Evolutionary conservation across 192 early-diverging fungal genomes (phyloP), one percentile per base, ranked within the genome.

Genomic region (Ambispora gerdemannii): DNA sequence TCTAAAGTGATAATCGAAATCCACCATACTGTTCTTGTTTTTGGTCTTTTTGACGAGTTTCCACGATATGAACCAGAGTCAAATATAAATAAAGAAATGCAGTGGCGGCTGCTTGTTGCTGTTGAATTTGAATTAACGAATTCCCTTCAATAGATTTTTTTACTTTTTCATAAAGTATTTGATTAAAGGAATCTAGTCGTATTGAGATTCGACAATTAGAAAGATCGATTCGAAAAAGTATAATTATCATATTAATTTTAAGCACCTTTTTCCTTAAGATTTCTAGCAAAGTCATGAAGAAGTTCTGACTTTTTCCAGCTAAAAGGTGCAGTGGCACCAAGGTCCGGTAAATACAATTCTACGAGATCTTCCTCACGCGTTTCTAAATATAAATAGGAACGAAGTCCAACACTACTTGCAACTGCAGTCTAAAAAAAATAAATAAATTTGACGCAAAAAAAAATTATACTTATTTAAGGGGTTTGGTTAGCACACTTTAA

Each of bases 371-470:
- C 87, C 22, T 70, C 60, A 33, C 82, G 78, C 4, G 79, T 80
- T 32, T 86, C 80, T 4, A 91, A 69, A 25, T 86, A 80, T 0
- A 84, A 74, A 61, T 93, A 95, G 0, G 90, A 84, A 11, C 91
- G 86, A 66, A 96, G 85, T 17, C 86, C 88, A 13, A 96, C 71
- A 31, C 89, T 90, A 27, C 90, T 90, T 17, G 95, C 95, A 0
- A 95, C 82, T 2, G 95, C 95, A 0, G 89, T 74, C 91, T 91
- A 76, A 43, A 43, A 13, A 30, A 50, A 27, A 70, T 43, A n/a
- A n/a, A n/a, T n/a, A n/a, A n/a, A n/a, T n/a, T n/a, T n/a, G n/a
- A n/a, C n/a, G n/a, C n/a, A n/a, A n/a, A n/a, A n/a, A n/a, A n/a
- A n/a, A n/a, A n/a, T n/a, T n/a, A n/a, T n/a, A n/a, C n/a, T n/a